A percentile compares a stretch with the other conserved stretches of the same genome.
These are phyloP conservation scores for Prunus yedoensis DNA, from an alignment of 331 rosid species.

Conservation along the genomic window DNA sequence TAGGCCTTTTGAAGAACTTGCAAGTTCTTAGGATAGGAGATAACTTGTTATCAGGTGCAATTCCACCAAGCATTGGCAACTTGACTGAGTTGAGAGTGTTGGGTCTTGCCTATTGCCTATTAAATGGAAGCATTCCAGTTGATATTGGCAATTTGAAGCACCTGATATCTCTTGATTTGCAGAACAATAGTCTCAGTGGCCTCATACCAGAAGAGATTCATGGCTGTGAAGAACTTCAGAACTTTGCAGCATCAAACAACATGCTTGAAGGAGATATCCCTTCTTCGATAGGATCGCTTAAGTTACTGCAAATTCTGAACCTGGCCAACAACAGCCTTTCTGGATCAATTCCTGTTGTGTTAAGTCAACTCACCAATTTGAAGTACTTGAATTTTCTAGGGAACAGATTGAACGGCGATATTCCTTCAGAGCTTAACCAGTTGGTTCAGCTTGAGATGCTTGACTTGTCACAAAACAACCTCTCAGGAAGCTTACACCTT, in stretches of 20 bases:
- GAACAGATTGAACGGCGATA: conserved; percentile 65
- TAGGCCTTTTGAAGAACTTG: conserved; percentile 76
- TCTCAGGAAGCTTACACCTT: conserved; percentile 67
- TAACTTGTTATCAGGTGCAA: conserved; percentile 71
- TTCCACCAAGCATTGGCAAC: conserved; percentile 56
- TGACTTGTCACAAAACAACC: conserved; percentile 76
- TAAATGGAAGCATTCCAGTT: conserved; percentile 84
- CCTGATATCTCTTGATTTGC: conserved; percentile 70
- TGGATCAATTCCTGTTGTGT: conserved; percentile 66
- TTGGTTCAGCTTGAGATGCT: conserved; percentile 59
- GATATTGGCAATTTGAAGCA: conserved; percentile 73
- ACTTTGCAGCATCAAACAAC: conserved; percentile 80
- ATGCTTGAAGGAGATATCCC: conserved; percentile 68
- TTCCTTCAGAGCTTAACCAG: conserved; percentile 69
- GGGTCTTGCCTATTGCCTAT: conserved; percentile 66
- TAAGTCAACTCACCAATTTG: conserved; percentile 58
- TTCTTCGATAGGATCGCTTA: conserved; percentile 56
- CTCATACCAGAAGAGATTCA: conserved; percentile 64
- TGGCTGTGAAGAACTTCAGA: conserved; percentile 60
- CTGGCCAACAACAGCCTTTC: conserved; percentile 82
- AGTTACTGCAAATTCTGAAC: conserved; percentile 58
- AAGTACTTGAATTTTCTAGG: conserved; percentile 78
- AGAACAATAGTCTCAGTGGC: conserved; percentile 65
- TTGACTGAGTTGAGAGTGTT: conserved; percentile 61
- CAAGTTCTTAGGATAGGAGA: conserved; percentile 79